phyloP scores from a whole-genome alignment of 106 monocot genomes.

The Agapanthus africanus region DNA sequence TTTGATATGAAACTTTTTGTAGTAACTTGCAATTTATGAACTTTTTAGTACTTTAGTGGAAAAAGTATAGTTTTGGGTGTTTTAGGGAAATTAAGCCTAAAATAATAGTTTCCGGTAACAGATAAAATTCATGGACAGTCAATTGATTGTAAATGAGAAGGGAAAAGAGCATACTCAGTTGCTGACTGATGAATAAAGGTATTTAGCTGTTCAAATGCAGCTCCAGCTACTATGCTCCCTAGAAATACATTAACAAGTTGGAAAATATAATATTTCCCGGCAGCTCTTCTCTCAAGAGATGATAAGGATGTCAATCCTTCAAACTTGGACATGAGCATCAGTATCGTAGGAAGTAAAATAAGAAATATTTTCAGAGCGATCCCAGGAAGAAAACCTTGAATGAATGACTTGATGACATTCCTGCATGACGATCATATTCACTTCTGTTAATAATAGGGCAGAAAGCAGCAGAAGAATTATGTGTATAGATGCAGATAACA shows the following conservation, averaged over 20 bases:
- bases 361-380: slow-evolving; percentile 93
- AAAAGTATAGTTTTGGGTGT: no score
- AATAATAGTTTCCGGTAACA: no score
- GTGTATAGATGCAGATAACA: no score
- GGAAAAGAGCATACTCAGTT: slow-evolving; percentile 43
- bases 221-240: slow-evolving; percentile 67
- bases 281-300: slow-evolving; percentile 73
- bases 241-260: slow-evolving; percentile 83
- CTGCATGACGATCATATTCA: no score
- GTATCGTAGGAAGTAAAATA: slow-evolving; percentile 74
- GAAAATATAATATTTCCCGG: slow-evolving; percentile 81
- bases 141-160: neutral
- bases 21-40: no score
- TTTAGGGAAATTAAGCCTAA: no score
- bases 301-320: slow-evolving; percentile 67
- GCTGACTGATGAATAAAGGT: slow-evolving; percentile 66
- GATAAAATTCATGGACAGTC: neutral
- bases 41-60: no score
- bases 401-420: slow-evolving; percentile 63
- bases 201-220: slow-evolving; percentile 77
- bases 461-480: no score
- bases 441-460: no score
- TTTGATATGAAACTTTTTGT: no score
- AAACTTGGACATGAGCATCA: slow-evolving; percentile 94
- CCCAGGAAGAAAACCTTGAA: slow-evolving; percentile 96